Conservation (phyloP, 495 filamentous ascomycete species). For the Chlorociboria aeruginascens region DNA sequence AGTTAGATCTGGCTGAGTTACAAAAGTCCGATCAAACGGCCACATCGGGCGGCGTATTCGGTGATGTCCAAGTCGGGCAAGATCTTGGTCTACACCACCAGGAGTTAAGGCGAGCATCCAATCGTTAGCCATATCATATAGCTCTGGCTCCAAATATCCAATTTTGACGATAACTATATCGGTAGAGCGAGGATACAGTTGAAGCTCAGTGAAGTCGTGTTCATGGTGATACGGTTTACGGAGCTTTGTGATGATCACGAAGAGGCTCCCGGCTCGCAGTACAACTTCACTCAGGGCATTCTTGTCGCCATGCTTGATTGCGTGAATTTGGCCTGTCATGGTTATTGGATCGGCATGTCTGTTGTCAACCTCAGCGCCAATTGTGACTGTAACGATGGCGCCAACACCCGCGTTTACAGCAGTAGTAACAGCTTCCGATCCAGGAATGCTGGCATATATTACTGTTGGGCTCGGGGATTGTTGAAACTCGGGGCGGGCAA, state of each 20-base stretch:
- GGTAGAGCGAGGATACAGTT: constrained; percentile 32
- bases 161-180: constrained; percentile 49
- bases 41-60: constrained; percentile 42
- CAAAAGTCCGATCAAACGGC: constrained; percentile 37
- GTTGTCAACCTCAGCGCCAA: constrained; percentile 41
- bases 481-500: constrained; percentile 36
- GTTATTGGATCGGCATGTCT: constrained; percentile 39
- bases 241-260: constrained; percentile 41
- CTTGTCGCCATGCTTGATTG: constrained; percentile 39
- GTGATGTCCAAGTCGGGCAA: constrained; percentile 35
- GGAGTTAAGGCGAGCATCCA: constrained; percentile 45
- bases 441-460: constrained; percentile 46
- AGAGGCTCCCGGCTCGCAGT: constrained; percentile 39
- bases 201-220: constrained; percentile 38
- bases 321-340: constrained; percentile 40
- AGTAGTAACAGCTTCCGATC: constrained; percentile 30
- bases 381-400: constrained; percentile 39
- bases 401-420: constrained; percentile 38
- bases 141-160: constrained; percentile 45
- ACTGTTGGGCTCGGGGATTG: constrained; percentile 27
- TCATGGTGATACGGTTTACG: constrained; percentile 48
- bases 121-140: constrained; percentile 41
- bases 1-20: constrained; percentile 25
- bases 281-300: constrained; percentile 39
- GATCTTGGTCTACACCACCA: constrained; percentile 43